Evolutionary conservation across 768 basidiomycete species (phyloP), one percentile per base, ranked within the genome.

Genomic region (Phlegmacium glaucopus): DNA sequence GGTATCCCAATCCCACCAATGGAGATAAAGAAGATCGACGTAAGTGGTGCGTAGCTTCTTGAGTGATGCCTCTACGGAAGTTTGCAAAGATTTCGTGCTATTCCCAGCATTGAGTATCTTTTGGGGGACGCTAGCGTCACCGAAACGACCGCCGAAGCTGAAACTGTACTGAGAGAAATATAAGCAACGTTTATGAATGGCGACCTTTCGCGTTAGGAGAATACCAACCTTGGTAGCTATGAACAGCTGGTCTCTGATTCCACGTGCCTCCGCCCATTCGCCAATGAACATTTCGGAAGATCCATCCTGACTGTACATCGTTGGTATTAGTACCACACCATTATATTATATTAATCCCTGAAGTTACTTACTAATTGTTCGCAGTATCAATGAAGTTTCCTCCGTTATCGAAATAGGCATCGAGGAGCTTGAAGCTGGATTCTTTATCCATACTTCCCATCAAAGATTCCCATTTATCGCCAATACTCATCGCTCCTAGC

Each of bases 361-460:
- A n/a, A n/a, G 28, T 16, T 37, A 48, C 64, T 56, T 42, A 70
- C 71, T 77, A 78, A 55, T 56, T 61, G 49, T 72, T 76, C 3
- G 77, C 72, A 0, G 75, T 76, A 40, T 76, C 75, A 48, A 77
- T 74, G 39, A 75, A 72, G 54, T 77, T 77, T 1, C 77, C 76
- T 2, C 76, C 76, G 0, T 63, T n/a, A n/a, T n/a, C n/a, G n/a
- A n/a, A n/a, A n/a, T n/a, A n/a, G n/a, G n/a, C n/a, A n/a, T n/a
- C n/a, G n/a, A n/a, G n/a, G n/a, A n/a, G n/a, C n/a, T n/a, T n/a
- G n/a, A n/a, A n/a, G n/a, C n/a, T n/a, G n/a, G 61, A n/a, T 29
- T 71, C 66, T 55, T 76, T 77, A 55, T 64, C 52, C 69, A 76
- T 74, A 0, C 51, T 47, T 0, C 75, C 72, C 60, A 68, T 56